A percentile compares a stretch with the other conserved stretches of the same genome.
phyloP scores from a whole-genome alignment of 2,329 filamentous ascomycete species.

The Alternaria ventricosa region DNA sequence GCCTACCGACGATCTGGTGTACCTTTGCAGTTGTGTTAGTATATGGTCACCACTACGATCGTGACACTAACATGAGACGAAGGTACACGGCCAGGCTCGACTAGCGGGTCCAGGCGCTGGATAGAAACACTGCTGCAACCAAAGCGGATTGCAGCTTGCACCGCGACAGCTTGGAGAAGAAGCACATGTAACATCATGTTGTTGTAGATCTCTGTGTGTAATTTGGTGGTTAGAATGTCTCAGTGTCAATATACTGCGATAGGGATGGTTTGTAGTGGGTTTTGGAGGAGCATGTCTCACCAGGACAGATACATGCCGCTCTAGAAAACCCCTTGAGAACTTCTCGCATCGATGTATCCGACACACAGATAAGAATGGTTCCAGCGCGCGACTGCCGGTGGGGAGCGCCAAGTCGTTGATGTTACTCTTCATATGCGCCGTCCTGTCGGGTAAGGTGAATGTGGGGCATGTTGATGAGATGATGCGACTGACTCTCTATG shows the following conservation, averaged over 20 bases:
- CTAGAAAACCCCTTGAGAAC: neutral
- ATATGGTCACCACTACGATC: neutral
- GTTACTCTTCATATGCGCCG: neutral
- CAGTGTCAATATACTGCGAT: neutral
- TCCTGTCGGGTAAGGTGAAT: neutral
- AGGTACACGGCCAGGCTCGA: conserved; percentile 30
- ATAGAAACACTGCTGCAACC: conserved; percentile 30
- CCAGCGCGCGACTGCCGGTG: neutral
- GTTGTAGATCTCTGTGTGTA: neutral
- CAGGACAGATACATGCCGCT: neutral
- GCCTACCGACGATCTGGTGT: conserved; percentile 23
- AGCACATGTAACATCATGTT: neutral
- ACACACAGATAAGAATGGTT: neutral
- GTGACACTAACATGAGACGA: conserved; percentile 24
- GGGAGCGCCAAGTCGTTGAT: neutral
- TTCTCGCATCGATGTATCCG: neutral
- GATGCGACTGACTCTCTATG: neutral
- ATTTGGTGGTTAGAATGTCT: neutral
- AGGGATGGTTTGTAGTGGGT: neutral
- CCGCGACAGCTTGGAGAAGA: conserved; percentile 55
- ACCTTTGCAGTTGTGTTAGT: neutral
- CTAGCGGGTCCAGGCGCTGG: conserved; percentile 33
- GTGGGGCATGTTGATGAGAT: neutral
- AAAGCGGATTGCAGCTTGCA: conserved; percentile 25
- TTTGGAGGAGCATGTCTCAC: neutral